A percentile compares a stretch with the other conserved stretches of the same genome.
phyloP scores from a whole-genome alignment of 2,329 filamentous ascomycete species.

The Monascus ruber region DNA sequence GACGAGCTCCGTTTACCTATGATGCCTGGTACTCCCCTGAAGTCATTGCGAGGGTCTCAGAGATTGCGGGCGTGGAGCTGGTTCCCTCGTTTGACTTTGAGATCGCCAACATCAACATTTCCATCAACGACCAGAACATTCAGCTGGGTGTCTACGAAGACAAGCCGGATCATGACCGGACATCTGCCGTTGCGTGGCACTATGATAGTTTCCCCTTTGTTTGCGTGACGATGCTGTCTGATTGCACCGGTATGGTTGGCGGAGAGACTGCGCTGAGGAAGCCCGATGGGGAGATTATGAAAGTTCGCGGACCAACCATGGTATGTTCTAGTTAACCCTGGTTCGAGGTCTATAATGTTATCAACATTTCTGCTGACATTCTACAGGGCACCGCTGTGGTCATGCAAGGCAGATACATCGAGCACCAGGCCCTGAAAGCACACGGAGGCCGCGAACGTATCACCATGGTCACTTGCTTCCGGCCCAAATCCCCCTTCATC shows the following conservation, averaged over 20 bases:
- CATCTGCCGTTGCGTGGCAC: slow-evolving; percentile 38
- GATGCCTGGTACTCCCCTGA: slow-evolving; percentile 47
- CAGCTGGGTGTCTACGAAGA: slow-evolving; percentile 8
- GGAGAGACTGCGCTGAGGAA: slow-evolving; percentile 53
- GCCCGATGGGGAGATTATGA: slow-evolving; percentile 35
- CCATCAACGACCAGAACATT: slow-evolving; percentile 17
- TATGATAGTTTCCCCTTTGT: slow-evolving; percentile 42
- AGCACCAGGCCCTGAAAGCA: slow-evolving; percentile 49
- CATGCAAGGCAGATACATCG: slow-evolving; percentile 54
- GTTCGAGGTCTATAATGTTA: not conserved
- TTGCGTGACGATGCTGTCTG: slow-evolving; percentile 42
- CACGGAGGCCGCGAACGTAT: slow-evolving; percentile 49
- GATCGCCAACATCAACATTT: slow-evolving; percentile 48
- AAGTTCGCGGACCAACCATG: slow-evolving; percentile 34
- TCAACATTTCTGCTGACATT: not conserved
- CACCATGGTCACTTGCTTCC: slow-evolving; percentile 52
- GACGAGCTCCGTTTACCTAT: slow-evolving; percentile 51
- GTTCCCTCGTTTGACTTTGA: slow-evolving; percentile 47
- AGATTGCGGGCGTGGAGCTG: slow-evolving; percentile 48
- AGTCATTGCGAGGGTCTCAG: slow-evolving; percentile 42
- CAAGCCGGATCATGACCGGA: slow-evolving; percentile 14
- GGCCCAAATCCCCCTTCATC: slow-evolving; percentile 42
- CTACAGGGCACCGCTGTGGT: slow-evolving; percentile 38
- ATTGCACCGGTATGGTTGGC: slow-evolving; percentile 37
- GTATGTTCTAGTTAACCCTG: slow-evolving; percentile 11